Evolutionary conservation across 768 basidiomycete species (phyloP), one percentile per base, ranked within the genome.

Genomic region (Phlegmacium glaucopus): DNA sequence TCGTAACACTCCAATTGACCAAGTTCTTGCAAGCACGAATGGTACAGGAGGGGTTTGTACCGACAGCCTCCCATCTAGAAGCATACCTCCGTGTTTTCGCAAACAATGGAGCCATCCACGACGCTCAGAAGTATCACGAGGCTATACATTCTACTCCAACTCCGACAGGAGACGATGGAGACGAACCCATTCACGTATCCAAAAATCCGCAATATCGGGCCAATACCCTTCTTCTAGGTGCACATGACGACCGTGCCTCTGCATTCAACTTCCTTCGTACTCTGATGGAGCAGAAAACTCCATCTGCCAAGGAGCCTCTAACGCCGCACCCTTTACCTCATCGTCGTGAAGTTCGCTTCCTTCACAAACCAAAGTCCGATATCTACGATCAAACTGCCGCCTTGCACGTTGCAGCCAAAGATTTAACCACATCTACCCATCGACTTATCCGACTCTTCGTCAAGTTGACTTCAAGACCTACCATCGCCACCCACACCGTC

Each of bases 1-100:
- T 77, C 49, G 67, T 81, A 30, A 75, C 76, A 0, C 59, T 76
- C 1, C 72, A 78, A 39, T 63, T 85, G 45, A 67, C 79, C 11
- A 72, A 72, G 37, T 68, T 68, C 30, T 64, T 85, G 15, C 74
- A 65, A 10, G 54, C 63, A 16, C 67, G 69, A 16, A 76, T 77
- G 73, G 56, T 63, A 1, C 64, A 61, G 16, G 68, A 76, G 37
- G 67, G 68, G 3, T 47, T 69, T 28, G 62, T 70, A 0, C 77
- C 77, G 4, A 66, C 63, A 0, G 64, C 63, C 2, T 54, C 58
- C 4, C 77, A 81, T 39, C 68, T 80, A 3, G 77, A 81, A 44
- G 62, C 70, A 0, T 75, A 75, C 43, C 67, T 82, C 2, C 72
- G 74, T 10, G 59, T 78, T 13, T 79, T 75, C 38, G 64, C 77